These are phyloP conservation scores for Aspergillus spinulosporus DNA, from an alignment of 2,329 filamentous ascomycete genomes.

Conservation along the genomic window DNA sequence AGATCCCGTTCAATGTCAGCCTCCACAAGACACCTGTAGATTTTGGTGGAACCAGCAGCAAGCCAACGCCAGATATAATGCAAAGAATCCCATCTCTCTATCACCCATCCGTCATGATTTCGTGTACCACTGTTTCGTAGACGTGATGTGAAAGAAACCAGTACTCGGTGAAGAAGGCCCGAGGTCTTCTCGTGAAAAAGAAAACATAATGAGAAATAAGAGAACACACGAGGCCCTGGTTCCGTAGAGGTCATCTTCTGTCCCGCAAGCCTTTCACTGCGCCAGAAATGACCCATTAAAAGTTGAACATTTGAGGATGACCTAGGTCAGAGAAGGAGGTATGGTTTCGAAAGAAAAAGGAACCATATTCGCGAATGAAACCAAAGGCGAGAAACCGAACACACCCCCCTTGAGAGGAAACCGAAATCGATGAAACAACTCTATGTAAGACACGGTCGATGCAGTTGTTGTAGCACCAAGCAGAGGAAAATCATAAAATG, in stretches of 20 bases:
- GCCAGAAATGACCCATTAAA: constrained; percentile 14
- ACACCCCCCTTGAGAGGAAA: constrained; percentile 38
- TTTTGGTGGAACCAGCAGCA: constrained; percentile 35
- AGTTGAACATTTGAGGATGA: constrained; percentile 17
- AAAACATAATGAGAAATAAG: constrained; percentile 9
- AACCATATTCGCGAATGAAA: constrained; percentile 28
- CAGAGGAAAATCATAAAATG: constrained; percentile 41
- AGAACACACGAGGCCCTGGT: constrained; percentile 5
- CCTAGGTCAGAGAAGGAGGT: constrained; percentile 32
- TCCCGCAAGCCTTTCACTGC: constrained; percentile 15
- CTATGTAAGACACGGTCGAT: constrained; percentile 43
- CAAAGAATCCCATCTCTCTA: constrained; percentile 40
- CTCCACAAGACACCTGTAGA: constrained; percentile 37
- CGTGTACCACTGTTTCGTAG: constrained; percentile 22
- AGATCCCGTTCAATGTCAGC: constrained; percentile 31
- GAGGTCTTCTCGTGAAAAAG: constrained; percentile 14
- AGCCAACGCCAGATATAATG: constrained; percentile 47
- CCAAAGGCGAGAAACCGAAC: constrained; percentile 19
- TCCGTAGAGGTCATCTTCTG: constrained; percentile 12
- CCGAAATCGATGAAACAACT: constrained; percentile 35
- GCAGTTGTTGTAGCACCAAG: constrained; percentile 42
- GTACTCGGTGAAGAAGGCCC: constrained; percentile 29
- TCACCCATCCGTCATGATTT: constrained; percentile 25
- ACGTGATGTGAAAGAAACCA: constrained; percentile 24
- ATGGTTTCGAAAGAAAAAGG: constrained; percentile 19